Evolutionary conservation across 129 eudicot genomes (phyloP), one percentile per base, ranked within the genome.

Genomic region (Glebionis coronaria): DNA sequence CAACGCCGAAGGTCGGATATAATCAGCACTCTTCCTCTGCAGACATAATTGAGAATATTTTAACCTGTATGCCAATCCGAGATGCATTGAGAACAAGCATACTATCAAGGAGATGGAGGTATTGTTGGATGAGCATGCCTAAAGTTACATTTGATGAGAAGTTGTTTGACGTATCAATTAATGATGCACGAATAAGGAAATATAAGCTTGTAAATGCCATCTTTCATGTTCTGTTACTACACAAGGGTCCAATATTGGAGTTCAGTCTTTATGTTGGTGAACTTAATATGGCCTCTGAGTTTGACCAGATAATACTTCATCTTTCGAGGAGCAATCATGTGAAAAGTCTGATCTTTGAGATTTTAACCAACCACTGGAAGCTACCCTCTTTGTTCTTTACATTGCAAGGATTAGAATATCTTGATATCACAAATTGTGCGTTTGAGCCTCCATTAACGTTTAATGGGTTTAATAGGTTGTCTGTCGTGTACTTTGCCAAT

Each of bases 11-110:
- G 4, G 54, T 13, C 44, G 14, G 78, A 83, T 47, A 13, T 4
- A 52, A 69, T 73, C 18, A 80, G 73, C 68, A 12, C 69, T 9
- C 75, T 83, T 44, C 85, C 81, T n/a, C 81, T n/a, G 9, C 5
- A 2, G 49, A 56, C 28, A 51, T 77, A 9, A 45, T 70, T 13
- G 80, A 73, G 38, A 59, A 12, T 0, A 73, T 83, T 23, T 38
- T 76, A 12, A 75, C 9, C 51, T n/a, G 19, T 15, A 27, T 76
- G 55, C 82, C 85, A 16, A 28, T 73, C n/a, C 56, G 21, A 44
- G 82, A 80, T 70, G 82, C 71, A 19, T 76, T 69, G 21, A 71
- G 79, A 21, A 80, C 84, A n/a, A 69, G 62, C 18, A 44, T 80
- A 13, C 38, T 84, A 54, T 80, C 83, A 40, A 61, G 12, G 49